A percentile compares a stretch with the other conserved stretches of the same genome.
phyloP scores from a whole-genome alignment of 371 early-diverging fungal species.

The Mortierella sp. region DNA sequence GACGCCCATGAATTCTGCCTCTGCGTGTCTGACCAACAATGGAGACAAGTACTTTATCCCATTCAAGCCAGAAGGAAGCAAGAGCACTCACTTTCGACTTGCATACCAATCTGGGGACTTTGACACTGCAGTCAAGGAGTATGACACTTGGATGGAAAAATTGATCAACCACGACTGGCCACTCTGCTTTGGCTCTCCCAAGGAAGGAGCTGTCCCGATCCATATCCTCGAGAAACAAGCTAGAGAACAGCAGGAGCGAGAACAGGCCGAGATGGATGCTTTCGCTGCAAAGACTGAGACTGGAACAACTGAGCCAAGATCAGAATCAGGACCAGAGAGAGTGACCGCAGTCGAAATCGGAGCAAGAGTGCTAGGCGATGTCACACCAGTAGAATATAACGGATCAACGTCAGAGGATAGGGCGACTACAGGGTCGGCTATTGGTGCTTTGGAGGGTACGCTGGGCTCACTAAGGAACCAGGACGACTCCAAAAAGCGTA shows the following conservation, averaged over 20 bases:
- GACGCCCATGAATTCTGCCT: constrained; percentile 88
- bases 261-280: constrained; percentile 10
- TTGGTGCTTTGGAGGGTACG: neutral
- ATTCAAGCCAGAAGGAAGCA: constrained; percentile 75
- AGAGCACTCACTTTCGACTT: constrained; percentile 75
- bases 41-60: constrained; percentile 82
- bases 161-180: constrained; percentile 83
- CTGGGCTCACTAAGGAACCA: no score
- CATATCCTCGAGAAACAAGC: constrained; percentile 30
- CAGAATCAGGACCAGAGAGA: neutral
- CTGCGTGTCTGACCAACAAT: constrained; percentile 83
- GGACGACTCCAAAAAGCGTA: constrained; percentile 28
- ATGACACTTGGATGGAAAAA: constrained; percentile 77
- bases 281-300: neutral
- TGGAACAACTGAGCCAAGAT: constrained; percentile 3
- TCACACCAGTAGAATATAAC: neutral
- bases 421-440: neutral
- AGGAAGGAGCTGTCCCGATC: constrained; percentile 37
- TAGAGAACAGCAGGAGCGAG: constrained; percentile 20
- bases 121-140: constrained; percentile 74
- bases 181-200: constrained; percentile 72
- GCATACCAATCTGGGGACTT: constrained; percentile 83
- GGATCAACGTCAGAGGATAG: neutral
- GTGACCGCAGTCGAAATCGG: neutral
- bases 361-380: neutral